phyloP scores from a whole-genome alignment of 108 stramenopile genomes.

The Fragilariopsis cylindrus region DNA sequence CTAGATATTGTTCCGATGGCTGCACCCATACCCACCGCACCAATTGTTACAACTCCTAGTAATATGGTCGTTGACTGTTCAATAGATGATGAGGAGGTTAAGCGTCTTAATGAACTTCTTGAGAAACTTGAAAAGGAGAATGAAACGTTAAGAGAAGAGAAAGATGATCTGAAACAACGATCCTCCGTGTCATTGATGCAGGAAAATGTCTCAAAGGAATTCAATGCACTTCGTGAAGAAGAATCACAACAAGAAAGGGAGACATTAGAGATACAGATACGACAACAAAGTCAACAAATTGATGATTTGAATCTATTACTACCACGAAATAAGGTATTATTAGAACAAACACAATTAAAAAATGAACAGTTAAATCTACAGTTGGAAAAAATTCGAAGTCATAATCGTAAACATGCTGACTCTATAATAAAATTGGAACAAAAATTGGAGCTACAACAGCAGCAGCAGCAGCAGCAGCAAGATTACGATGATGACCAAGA shows the following conservation, averaged over 20 bases:
- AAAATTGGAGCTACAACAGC: neutral
- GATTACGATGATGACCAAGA: conserved; percentile 8
- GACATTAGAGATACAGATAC: conserved; percentile 12
- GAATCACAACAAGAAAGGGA: conserved; percentile 16
- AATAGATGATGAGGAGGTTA: neutral
- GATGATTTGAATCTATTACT: conserved; percentile 30
- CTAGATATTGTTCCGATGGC: neutral
- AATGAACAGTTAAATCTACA: conserved; percentile 1
- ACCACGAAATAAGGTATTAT: conserved; percentile 29
- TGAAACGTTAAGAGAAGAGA: neutral
- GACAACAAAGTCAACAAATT: conserved; percentile 21
- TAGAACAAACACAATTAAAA: conserved; percentile 29
- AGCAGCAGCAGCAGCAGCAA: neutral
- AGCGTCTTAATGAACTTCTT: neutral
- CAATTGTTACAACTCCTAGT: too few relatives aligned
- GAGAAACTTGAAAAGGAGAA: neutral
- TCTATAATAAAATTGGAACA: conserved; percentile 1
- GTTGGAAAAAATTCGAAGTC: neutral
- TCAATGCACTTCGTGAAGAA: neutral
- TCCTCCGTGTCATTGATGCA: neutral
- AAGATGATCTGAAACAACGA: neutral
- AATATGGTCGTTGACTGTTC: neutral
- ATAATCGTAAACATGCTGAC: neutral
- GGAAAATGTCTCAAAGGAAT: neutral
- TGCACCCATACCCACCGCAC: neutral